Conservation (phyloP, 2,329 filamentous ascomycete species). For the Cercospora zeae-maydis region DNA sequence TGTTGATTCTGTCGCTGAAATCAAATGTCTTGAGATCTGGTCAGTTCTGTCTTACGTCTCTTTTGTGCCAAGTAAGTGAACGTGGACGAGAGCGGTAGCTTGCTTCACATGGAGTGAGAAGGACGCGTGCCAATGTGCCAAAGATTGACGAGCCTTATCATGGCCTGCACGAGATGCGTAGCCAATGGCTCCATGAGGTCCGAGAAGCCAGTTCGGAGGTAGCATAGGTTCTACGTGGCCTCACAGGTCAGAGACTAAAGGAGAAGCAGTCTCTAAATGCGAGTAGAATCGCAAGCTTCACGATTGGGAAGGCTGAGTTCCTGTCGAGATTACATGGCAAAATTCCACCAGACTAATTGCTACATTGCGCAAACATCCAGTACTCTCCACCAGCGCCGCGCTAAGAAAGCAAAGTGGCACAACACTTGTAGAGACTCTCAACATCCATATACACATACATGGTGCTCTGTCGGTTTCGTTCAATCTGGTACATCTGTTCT, state of each 20-base stretch:
- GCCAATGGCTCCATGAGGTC: not conserved
- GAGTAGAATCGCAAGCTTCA: not conserved
- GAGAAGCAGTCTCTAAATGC: not conserved
- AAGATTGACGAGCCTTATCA: not conserved
- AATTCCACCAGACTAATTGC: not conserved
- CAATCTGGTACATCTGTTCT: not conserved
- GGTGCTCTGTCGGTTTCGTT: not conserved
- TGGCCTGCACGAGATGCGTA: not conserved
- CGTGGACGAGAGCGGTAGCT: not conserved
- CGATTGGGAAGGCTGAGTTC: not conserved
- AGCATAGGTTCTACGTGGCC: too few relatives aligned
- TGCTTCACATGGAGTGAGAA: not conserved
- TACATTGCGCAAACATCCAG: not conserved
- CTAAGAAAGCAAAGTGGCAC: not conserved
- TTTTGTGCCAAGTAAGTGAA: not conserved
- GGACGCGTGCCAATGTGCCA: not conserved
- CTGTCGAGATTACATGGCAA: not conserved
- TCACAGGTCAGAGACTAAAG: not conserved
- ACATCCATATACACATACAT: not conserved
- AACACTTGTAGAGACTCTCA: not conserved
- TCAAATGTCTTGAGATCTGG: slow-evolving; percentile 3
- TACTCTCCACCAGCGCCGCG: not conserved
- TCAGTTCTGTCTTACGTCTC: not conserved
- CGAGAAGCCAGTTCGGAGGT: too few relatives aligned
- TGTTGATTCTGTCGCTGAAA: slow-evolving; percentile 1